These are phyloP conservation scores for Mortierella sp. DNA, from an alignment of 371 early-diverging fungal genomes.

Conservation along the genomic window DNA sequence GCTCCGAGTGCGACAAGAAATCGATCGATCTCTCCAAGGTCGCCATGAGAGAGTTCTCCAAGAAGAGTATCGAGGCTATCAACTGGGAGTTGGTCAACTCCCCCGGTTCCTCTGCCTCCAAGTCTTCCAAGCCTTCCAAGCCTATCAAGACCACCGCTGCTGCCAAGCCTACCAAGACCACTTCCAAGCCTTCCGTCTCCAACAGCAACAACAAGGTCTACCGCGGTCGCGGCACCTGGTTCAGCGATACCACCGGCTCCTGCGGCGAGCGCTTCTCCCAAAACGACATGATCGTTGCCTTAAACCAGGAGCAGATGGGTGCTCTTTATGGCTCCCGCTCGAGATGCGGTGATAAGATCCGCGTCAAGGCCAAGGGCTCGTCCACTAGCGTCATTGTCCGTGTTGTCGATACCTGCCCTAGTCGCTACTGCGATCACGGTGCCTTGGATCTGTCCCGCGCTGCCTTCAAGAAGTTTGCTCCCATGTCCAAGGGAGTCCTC, in stretches of 20 bases:
- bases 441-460: constrained; percentile 27
- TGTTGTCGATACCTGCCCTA: constrained; percentile 49
- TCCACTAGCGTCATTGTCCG: constrained; percentile 27
- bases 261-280: constrained; percentile 46
- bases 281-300: constrained; percentile 49
- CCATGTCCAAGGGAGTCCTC: constrained; percentile 27
- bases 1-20: constrained; percentile 25
- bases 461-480: constrained; percentile 26
- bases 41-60: constrained; percentile 23
- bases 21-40: constrained; percentile 22
- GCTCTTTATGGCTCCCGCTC: constrained; percentile 38
- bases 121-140: not conserved
- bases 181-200: too few relatives aligned
- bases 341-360: constrained; percentile 46
- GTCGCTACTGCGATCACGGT: constrained; percentile 25
- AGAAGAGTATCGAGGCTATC: constrained; percentile 7
- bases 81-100: constrained; percentile 38
- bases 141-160: not conserved
- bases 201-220: constrained; percentile 8
- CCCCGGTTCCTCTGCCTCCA: not conserved
- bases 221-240: constrained; percentile 52
- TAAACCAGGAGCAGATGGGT: constrained; percentile 54
- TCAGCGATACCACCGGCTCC: constrained; percentile 47
- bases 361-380: constrained; percentile 38
- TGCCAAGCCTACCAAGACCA: constrained; percentile 7